Conservation (phyloP, 2,329 filamentous ascomycete species). For the Pestalotiopsis sp. region DNA sequence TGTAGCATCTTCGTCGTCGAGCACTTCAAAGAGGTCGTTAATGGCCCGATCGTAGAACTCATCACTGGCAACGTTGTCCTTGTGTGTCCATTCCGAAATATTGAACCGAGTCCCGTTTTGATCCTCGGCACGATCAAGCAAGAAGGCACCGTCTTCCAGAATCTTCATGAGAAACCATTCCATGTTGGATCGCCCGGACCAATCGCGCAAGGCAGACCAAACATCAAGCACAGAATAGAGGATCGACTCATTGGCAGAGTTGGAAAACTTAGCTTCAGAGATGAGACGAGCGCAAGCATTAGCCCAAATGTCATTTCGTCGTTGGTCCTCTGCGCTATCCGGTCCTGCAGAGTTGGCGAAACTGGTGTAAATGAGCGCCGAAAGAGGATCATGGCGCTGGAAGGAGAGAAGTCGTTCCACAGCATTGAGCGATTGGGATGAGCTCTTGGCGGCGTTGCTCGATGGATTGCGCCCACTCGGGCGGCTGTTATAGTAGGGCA, state of each 20-base stretch:
- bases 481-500: constrained; percentile 64
- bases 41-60: constrained; percentile 88
- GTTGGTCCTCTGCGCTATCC: constrained; percentile 78
- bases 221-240: constrained; percentile 84
- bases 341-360: constrained; percentile 86
- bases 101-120: constrained; percentile 73
- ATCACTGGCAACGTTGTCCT: constrained; percentile 81
- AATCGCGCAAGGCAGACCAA: constrained; percentile 85
- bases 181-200: constrained; percentile 87
- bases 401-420: constrained; percentile 87
- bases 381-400: constrained; percentile 84
- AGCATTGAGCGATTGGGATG: constrained; percentile 57
- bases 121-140: constrained; percentile 84
- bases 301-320: constrained; percentile 86
- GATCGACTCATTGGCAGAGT: constrained; percentile 77
- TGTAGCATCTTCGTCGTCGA: constrained; percentile 82
- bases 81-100: constrained; percentile 72
- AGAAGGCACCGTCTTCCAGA: constrained; percentile 87
- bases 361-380: constrained; percentile 82
- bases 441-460: constrained; percentile 49
- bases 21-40: constrained; percentile 78
- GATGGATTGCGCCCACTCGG: constrained; percentile 49
- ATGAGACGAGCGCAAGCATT: constrained; percentile 84
- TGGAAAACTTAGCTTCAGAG: constrained; percentile 59
- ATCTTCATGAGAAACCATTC: constrained; percentile 96